A percentile compares a stretch with the other conserved stretches of the same genome.
Evolutionary conservation across 805 yeast species (phyloP).

Genomic region (Saturnispora hagleri): DNA sequence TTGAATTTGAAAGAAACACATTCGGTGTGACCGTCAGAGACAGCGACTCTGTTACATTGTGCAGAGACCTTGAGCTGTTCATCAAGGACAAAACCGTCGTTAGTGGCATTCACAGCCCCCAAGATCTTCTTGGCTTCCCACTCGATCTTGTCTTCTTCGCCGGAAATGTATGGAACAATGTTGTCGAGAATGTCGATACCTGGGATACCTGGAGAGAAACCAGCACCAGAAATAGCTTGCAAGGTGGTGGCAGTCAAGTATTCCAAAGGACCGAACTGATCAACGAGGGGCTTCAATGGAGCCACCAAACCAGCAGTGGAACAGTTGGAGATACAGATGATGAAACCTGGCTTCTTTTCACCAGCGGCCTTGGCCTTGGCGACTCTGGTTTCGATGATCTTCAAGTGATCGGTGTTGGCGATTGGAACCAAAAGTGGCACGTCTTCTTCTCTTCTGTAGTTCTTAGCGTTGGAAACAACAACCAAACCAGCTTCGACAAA

Average conservation of each 20-base stretch:
- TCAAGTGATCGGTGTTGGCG: constrained; percentile 85
- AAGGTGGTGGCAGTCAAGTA: constrained; percentile 81
- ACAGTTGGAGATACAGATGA: constrained; percentile 94
- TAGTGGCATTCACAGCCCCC: constrained; percentile 49
- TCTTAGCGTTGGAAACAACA: constrained; percentile 91
- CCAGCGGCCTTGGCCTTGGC: constrained; percentile 46
- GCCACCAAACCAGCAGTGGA: constrained; percentile 98
- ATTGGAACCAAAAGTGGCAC: constrained; percentile 95
- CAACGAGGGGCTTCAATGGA: constrained; percentile 89
- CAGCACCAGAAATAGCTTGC: constrained; percentile 98
- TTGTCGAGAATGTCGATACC: constrained; percentile 93
- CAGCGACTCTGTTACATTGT: constrained; percentile 95
- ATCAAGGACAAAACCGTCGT: constrained; percentile 47
- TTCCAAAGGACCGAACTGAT: constrained; percentile 83
- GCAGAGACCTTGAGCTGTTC: constrained; percentile 83
- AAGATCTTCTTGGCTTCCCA: constrained; percentile 96
- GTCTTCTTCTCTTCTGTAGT: constrained; percentile 77
- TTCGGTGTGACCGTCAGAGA: constrained; percentile 96
- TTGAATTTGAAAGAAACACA: constrained; percentile 82
- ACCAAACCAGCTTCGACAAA: constrained; percentile 75
- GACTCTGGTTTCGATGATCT: constrained; percentile 53
- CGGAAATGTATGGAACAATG: constrained; percentile 87
- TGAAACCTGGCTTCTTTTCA: constrained; percentile 57
- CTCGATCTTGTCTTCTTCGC: constrained; percentile 97
- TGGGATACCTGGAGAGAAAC: constrained; percentile 95